Evolutionary conservation across 768 basidiomycete genomes (phyloP).

Genomic region (Sarcodon sp.): DNA sequence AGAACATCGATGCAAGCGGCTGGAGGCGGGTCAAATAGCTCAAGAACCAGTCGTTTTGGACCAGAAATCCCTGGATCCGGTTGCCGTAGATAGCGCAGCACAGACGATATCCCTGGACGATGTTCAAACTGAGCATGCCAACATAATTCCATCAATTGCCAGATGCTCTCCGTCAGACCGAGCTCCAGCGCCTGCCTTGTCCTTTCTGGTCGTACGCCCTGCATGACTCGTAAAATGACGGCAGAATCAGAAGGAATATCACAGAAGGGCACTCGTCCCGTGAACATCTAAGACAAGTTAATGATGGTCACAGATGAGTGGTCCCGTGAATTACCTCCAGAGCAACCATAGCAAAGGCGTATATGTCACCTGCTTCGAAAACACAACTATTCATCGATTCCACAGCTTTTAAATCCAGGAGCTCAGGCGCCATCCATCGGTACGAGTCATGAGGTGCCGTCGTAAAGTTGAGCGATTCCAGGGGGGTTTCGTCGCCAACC

Average conservation of each 20-base stretch:
- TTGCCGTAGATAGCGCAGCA: too few relatives aligned
- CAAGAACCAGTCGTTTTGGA: too few relatives aligned
- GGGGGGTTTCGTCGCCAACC: not conserved
- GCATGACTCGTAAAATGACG: not conserved
- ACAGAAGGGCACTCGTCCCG: not conserved
- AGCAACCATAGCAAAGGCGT: not conserved
- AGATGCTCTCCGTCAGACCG: not conserved
- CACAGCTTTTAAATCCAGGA: not conserved
- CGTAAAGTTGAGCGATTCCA: conserved; percentile 1
- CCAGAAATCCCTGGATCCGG: too few relatives aligned
- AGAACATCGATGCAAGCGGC: too few relatives aligned
- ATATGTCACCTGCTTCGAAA: not conserved
- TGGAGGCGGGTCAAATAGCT: too few relatives aligned
- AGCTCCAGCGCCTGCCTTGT: not conserved
- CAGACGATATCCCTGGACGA: not conserved
- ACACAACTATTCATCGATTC: not conserved
- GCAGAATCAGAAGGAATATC: not conserved
- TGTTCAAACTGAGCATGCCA: not conserved
- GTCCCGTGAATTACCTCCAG: not conserved
- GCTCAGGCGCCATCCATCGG: conserved; percentile 2
- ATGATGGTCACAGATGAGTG: too few relatives aligned
- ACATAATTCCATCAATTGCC: not conserved
- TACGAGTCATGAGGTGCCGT: not conserved
- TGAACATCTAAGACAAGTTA: not conserved
- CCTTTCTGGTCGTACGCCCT: not conserved